Conservation (phyloP, 306 rosid species). For the Corylus heterophylla region DNA sequence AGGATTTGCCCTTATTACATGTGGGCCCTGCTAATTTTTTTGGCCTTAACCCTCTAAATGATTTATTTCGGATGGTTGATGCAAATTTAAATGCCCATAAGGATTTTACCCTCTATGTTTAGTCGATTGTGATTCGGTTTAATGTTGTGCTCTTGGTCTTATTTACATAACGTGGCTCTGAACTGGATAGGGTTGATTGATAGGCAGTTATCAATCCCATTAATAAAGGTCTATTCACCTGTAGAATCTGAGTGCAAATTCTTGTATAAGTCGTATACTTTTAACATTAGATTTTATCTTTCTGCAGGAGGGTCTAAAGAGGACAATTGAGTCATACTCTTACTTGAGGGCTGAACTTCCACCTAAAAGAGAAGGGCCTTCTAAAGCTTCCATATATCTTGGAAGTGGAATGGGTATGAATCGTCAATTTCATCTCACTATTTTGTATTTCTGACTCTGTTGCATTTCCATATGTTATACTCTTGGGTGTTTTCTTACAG, state of each 20-base stretch:
- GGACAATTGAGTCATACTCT: slow-evolving; percentile 79
- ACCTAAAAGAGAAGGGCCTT: slow-evolving; percentile 70
- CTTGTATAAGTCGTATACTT: slow-evolving; percentile 5
- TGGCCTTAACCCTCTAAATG: not conserved
- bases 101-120: not conserved
- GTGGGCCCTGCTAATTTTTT: not conserved
- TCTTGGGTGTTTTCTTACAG: slow-evolving; percentile 6
- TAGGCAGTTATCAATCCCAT: slow-evolving; percentile 2
- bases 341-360: slow-evolving; percentile 73
- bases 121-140: not conserved
- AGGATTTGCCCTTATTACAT: not conserved
- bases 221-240: slow-evolving; percentile 12
- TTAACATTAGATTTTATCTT: slow-evolving; percentile 26
- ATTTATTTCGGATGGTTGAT: not conserved
- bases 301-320: slow-evolving; percentile 83
- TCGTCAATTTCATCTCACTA: slow-evolving; percentile 7
- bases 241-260: slow-evolving; percentile 20
- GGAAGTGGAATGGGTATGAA: slow-evolving; percentile 82
- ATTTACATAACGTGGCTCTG: slow-evolving; percentile 5
- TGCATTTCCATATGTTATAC: slow-evolving; percentile 7
- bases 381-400: slow-evolving; percentile 77
- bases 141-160: not conserved
- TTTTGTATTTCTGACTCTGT: slow-evolving; percentile 5
- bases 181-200: slow-evolving; percentile 14
- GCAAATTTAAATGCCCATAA: not conserved